phyloP scores from a whole-genome alignment of 148 eudicot genomes.

The Rhododendron ferrugineum region DNA sequence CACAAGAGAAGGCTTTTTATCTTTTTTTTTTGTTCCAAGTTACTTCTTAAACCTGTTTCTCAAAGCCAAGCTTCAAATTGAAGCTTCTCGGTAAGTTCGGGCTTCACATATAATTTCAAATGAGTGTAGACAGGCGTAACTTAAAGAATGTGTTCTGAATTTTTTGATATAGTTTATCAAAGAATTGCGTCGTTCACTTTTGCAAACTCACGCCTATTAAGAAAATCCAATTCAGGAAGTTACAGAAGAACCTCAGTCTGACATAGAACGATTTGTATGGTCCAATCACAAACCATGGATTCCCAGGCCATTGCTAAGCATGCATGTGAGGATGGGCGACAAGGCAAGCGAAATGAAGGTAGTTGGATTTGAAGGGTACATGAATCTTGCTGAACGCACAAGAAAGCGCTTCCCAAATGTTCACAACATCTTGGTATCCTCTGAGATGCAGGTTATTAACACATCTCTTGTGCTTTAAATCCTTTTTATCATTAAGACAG shows the following conservation, averaged over 20 bases:
- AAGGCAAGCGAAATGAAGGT: slow-evolving; percentile 94
- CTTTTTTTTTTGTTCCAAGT: background rate
- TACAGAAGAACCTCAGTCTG: slow-evolving; percentile 17
- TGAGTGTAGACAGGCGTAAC: background rate
- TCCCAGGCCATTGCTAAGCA: slow-evolving; percentile 80
- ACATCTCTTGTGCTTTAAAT: background rate
- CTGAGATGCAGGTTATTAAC: slow-evolving; percentile 75
- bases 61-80: background rate
- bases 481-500: background rate
- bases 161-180: background rate
- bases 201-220: background rate
- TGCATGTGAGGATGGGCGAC: slow-evolving; percentile 98
- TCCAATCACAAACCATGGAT: slow-evolving; percentile 80
- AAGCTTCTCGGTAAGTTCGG: background rate
- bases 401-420: slow-evolving; percentile 65
- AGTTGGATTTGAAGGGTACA: slow-evolving; percentile 75
- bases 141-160: background rate
- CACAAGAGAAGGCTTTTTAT: background rate
- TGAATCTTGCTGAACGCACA: slow-evolving; percentile 59
- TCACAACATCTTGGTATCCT: slow-evolving; percentile 73
- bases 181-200: background rate
- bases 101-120: background rate
- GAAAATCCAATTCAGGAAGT: slow-evolving; percentile 28
- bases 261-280: slow-evolving; percentile 82
- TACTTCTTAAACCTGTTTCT: background rate